phyloP scores from a whole-genome alignment of 2,329 filamentous ascomycete species.

The Stachybotrys elegans region DNA sequence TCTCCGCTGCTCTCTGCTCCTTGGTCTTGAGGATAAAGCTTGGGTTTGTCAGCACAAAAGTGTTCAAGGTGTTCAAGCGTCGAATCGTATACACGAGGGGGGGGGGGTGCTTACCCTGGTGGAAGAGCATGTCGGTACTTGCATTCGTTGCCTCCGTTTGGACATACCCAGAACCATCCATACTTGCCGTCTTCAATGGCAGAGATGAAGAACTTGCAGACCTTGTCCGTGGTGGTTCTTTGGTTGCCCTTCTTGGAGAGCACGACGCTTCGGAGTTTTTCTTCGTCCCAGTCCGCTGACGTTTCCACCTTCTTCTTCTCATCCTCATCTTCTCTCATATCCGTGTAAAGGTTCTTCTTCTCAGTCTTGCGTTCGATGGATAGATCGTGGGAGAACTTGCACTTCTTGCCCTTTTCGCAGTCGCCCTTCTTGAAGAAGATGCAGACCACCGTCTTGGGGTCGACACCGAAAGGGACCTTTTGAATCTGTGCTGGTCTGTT shows the following conservation, averaged over 20 bases:
- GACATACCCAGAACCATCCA: slow-evolving; percentile 98
- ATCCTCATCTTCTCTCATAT: slow-evolving; percentile 65
- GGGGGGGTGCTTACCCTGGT: slow-evolving; percentile 65
- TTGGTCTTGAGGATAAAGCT: slow-evolving; percentile 95
- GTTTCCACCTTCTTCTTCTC: slow-evolving; percentile 84
- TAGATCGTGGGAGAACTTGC: slow-evolving; percentile 94
- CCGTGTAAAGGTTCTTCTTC: slow-evolving; percentile 88
- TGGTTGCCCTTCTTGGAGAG: slow-evolving; percentile 97
- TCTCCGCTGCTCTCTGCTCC: slow-evolving; percentile 92
- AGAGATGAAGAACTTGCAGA: slow-evolving; percentile 97
- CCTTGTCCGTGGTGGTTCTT: slow-evolving; percentile 91
- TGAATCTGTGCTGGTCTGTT: slow-evolving; percentile 92
- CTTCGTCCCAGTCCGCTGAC: slow-evolving; percentile 96
- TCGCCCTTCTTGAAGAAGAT: slow-evolving; percentile 96
- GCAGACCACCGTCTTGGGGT: slow-evolving; percentile 95
- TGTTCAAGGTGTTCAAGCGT: no score
- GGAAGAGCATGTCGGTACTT: slow-evolving; percentile 97
- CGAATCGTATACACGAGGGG: no score
- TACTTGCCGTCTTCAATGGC: slow-evolving; percentile 98
- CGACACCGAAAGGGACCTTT: slow-evolving; percentile 95
- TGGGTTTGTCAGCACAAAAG: no score
- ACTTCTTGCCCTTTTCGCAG: slow-evolving; percentile 96
- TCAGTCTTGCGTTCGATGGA: slow-evolving; percentile 85
- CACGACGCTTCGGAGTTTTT: slow-evolving; percentile 86
- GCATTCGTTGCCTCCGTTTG: slow-evolving; percentile 94